phyloP scores from a whole-genome alignment of 2,329 filamentous ascomycete species.

The Raffaelea ambrosiae region DNA sequence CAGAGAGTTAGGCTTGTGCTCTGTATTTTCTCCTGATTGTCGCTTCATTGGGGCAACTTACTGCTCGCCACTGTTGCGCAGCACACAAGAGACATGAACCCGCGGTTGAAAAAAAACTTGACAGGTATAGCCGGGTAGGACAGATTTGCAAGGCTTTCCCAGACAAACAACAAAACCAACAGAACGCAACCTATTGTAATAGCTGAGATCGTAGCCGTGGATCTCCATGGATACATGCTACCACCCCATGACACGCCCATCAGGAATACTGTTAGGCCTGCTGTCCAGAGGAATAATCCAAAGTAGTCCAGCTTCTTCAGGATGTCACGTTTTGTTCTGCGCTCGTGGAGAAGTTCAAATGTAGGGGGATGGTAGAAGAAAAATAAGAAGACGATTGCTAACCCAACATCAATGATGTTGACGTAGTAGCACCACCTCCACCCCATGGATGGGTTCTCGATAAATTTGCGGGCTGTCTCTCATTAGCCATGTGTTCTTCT shows the following conservation, averaged over 20 bases:
- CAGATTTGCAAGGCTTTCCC: constrained; percentile 14
- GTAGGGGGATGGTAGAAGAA: constrained; percentile 32
- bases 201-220: constrained; percentile 27
- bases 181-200: constrained; percentile 25
- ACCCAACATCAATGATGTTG: constrained; percentile 26
- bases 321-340: constrained; percentile 25
- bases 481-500: too few relatives aligned
- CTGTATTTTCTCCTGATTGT: too few relatives aligned
- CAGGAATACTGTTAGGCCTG: constrained; percentile 34
- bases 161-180: constrained; percentile 27
- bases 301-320: constrained; percentile 29
- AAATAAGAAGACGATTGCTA: constrained; percentile 24
- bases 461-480: constrained; percentile 24
- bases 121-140: constrained; percentile 25
- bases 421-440: constrained; percentile 34
- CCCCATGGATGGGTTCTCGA: constrained; percentile 23
- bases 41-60: background rate
- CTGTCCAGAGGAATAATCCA: constrained; percentile 35
- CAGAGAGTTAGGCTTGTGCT: too few relatives aligned
- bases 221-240: constrained; percentile 32
- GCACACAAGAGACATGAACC: constrained; percentile 25
- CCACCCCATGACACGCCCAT: constrained; percentile 38
- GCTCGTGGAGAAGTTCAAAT: constrained; percentile 28
- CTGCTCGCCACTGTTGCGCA: constrained; percentile 23
- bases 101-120: constrained; percentile 27